Evolutionary conservation across 352 stramenopile species (phyloP).

Genomic region (Pythium sp.): DNA sequence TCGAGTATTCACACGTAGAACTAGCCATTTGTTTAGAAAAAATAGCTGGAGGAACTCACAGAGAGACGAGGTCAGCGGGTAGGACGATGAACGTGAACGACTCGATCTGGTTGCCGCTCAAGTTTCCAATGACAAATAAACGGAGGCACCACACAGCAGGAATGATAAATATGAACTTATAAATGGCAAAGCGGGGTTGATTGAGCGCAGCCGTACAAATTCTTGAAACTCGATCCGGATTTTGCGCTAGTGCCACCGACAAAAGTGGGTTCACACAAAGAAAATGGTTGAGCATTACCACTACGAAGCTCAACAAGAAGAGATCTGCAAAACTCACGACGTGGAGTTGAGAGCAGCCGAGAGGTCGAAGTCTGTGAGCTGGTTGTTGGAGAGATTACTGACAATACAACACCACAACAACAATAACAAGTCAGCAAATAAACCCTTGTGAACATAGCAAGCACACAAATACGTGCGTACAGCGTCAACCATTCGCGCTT

Average conservation of each 20-base stretch:
- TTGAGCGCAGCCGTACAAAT: constrained; percentile 1
- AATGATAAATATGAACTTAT: not conserved
- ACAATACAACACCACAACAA: not conserved
- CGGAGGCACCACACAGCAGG: not conserved
- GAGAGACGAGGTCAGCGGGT: not conserved
- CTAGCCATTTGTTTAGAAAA: not conserved
- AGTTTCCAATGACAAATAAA: constrained; percentile 3
- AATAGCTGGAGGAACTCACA: constrained; percentile 4
- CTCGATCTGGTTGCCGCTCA: constrained; percentile 14
- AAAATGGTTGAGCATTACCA: not conserved
- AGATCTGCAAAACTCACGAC: not conserved
- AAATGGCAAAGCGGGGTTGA: not conserved
- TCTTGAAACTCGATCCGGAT: not conserved
- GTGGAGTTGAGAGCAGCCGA: not conserved
- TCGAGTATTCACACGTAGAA: no score
- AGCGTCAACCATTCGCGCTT: constrained; percentile 1
- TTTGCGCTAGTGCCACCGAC: not conserved
- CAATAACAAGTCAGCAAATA: not conserved
- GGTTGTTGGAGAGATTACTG: constrained; percentile 17
- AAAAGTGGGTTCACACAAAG: not conserved
- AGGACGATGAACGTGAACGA: constrained; percentile 12
- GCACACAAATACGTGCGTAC: not conserved
- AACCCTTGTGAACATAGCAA: not conserved
- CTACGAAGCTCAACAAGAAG: not conserved
- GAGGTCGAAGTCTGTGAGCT: constrained; percentile 15